Evolutionary conservation across 176 grass and related monocot species (phyloP), one percentile per base, ranked within the genome.

Genomic region (Miscanthus lutarioriparius): DNA sequence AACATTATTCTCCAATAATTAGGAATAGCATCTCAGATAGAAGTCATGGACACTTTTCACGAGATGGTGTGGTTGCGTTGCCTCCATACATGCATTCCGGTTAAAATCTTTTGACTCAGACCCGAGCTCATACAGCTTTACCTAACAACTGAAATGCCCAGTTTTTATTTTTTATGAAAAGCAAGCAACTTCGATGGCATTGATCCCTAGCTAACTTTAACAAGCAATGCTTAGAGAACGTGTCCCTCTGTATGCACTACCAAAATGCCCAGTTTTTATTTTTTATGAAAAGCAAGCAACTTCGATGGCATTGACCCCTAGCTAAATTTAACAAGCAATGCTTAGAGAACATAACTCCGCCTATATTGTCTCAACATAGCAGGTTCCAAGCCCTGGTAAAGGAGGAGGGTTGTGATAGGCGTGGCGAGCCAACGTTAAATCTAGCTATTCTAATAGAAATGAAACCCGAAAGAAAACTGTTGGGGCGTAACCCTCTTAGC

Each of bases 61-160:
- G 38, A 27, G 84, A 74, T 78, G 35, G n/a, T 30, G 74, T n/a
- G 77, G 47, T n/a, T 72, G 75, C 53, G 37, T 53, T 72, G 75
- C 39, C 19, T 37, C 8, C 49, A 70, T 4, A 6, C 66, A 38
- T 48, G 51, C 10, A 20, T 27, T 35, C 58, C 67, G 36, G 30
- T 72, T 20, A 70, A 61, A 85, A 47, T 48, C 22, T 71, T 48
- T 79, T 49, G 77, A 70, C 66, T 47, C 3, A 14, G 2, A 26
- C 10, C 75, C 0, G 2, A 37, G 5, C 83, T 47, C 38, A 15
- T 72, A 70, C 8, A 86, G 15, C 66, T 48, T 43, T 36, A 70
- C 39, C 40, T 7, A 25, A 72, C n/a, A 26, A 7, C 39, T 41
- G 22, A 47, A 47, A 47, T 72, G n/a, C 23, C 23, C 40, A 16